Base-by-base conservation (phyloP, 2,329 filamentous ascomycete species). In the Paramyrothecium roridum region DNA sequence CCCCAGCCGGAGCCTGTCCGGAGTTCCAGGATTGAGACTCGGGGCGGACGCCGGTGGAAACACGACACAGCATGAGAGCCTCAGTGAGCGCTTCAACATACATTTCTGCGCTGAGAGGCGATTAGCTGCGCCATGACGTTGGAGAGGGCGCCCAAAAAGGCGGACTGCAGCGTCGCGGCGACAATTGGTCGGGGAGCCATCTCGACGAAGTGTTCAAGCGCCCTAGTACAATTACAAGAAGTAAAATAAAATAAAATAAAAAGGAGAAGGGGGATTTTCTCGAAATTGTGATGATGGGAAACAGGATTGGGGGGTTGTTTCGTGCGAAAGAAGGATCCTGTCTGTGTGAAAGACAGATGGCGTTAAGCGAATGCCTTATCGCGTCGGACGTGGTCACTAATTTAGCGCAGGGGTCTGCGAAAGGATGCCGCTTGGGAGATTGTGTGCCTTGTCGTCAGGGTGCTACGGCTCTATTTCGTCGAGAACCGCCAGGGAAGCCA, bases 111-210 rank as follows among this genome's bases (percentile, higher is more conserved):
- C 63, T 87, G 86, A 8, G 86, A 81, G 8, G 80, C 80, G 57
- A 95, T 82, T 55, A 78, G 74, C 71, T 95, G 91, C 11, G 89
- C 90, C 50, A 93, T 72, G 23, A 92, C 67, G 66, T 91, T 92
- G 57, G 89, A 90, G 17, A 86, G 75, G 51, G 83, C 83, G 59
- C 81, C 84, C 37, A 93, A 78, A 33, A 84, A 67, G 21, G 83
- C 82, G 20, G 86, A 83, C 73, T 93, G 89, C 51, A 88, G 63
- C 6, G 85, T 88, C 33, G 84, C 82, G 52, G 71, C 77, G 23
- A 85, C 67, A 48, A 90, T 79, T 4, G 84, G 80, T 2, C 10
- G 4, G 26, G 82, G 74, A 7, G 60, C 54, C 69, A 71, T 70
- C n/a, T 30, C 54, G 54, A 30, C 8, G 52, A n/a, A 19, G 11